Percentiles rank a stretch among this genome's conserved stretches.
phyloP scores from a whole-genome alignment of 352 stramenopile genomes.

The Phytophthora syringae region DNA sequence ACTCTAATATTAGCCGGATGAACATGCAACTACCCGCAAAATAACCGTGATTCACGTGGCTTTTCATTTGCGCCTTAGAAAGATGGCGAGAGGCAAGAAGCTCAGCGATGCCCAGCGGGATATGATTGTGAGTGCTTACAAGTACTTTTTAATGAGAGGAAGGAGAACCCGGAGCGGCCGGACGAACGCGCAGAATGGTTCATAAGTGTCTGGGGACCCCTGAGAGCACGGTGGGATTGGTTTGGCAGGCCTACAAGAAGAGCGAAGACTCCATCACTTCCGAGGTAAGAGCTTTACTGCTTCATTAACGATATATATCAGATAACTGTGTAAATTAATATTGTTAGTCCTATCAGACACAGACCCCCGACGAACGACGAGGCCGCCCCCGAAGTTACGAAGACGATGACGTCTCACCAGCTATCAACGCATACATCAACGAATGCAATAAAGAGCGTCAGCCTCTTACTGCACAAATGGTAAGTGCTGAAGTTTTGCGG shows the following conservation, averaged over 20 bases:
- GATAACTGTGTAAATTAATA: constrained; percentile 9
- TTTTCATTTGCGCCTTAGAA: not conserved
- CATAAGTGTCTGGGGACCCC: not conserved
- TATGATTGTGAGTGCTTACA: not conserved
- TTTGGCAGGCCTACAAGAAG: not conserved
- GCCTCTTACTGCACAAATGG: constrained; percentile 13
- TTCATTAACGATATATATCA: constrained; percentile 11
- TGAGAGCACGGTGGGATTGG: not conserved
- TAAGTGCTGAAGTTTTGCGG: not conserved
- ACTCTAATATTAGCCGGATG: too few relatives aligned
- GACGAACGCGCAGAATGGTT: not conserved
- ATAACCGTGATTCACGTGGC: too few relatives aligned
- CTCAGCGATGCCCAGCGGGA: not conserved
- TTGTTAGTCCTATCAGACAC: too few relatives aligned
- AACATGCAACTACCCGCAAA: too few relatives aligned
- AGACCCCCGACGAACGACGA: too few relatives aligned
- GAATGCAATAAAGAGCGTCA: constrained; percentile 3
- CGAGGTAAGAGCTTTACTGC: not conserved
- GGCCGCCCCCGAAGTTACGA: constrained; percentile 1
- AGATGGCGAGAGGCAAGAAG: not conserved
- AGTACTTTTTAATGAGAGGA: not conserved
- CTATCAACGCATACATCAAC: not conserved
- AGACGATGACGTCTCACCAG: not conserved
- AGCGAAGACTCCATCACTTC: not conserved
- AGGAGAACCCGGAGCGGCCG: not conserved